Evolutionary conservation across 192 early-diverging fungal species (phyloP).

Genomic region (Umbelopsis vinacea): DNA sequence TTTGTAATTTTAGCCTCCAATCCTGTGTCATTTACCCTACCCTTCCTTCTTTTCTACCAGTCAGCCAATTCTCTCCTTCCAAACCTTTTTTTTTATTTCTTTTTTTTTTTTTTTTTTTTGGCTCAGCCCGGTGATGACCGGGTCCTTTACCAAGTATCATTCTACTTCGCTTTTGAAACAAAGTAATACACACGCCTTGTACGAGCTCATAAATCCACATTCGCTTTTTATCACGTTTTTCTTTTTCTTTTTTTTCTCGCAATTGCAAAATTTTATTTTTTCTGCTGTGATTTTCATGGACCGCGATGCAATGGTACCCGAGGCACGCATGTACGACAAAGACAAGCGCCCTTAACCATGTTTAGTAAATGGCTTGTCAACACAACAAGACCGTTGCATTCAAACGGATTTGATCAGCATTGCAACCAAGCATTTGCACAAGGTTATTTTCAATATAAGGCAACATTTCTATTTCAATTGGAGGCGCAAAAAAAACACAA

Average conservation of each 20-base stretch:
- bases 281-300: neutral
- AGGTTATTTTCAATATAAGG: neutral
- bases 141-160: neutral
- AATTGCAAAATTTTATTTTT: neutral
- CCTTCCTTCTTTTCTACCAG: neutral
- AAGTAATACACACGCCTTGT: neutral
- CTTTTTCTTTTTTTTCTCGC: neutral
- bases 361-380: constrained; percentile 23
- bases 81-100: neutral
- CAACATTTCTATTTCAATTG: neutral
- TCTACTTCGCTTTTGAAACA: neutral
- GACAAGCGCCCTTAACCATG: constrained; percentile 6
- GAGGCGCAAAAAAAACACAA: neutral
- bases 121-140: neutral
- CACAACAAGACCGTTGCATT: neutral
- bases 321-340: constrained; percentile 19
- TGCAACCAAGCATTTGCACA: neutral
- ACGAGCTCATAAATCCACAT: neutral
- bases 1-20: constrained; percentile 17
- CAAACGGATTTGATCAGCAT: constrained; percentile 5
- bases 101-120: neutral
- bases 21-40: neutral
- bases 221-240: neutral
- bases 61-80: neutral
- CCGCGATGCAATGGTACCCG: constrained; percentile 22